phyloP scores from a whole-genome alignment of 352 stramenopile species.

The Pythium phragmiticola region DNA sequence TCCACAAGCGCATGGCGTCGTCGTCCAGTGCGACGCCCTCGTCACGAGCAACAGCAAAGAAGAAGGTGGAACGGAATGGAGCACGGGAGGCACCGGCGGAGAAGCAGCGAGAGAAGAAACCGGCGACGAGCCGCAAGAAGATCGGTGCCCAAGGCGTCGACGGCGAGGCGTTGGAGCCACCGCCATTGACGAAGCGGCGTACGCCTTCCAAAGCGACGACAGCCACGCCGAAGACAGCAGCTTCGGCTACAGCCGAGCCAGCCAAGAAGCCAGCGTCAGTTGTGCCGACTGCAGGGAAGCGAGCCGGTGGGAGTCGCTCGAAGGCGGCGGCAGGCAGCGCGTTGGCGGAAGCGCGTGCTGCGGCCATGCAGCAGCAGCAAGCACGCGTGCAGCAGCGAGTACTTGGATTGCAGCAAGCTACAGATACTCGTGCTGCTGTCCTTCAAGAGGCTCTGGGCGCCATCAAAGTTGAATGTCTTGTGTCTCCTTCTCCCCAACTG shows the following conservation, averaged over 20 bases:
- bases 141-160: not conserved
- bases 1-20: conserved; percentile 52
- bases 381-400: conserved; percentile 50
- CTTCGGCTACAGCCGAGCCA: not conserved
- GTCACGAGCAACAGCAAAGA: conserved; percentile 10
- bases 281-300: conserved; percentile 1
- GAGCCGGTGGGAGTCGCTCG: conserved; percentile 8
- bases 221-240: not conserved
- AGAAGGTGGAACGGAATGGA: not conserved
- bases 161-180: not conserved
- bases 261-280: not conserved
- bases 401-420: conserved; percentile 36
- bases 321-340: conserved; percentile 16
- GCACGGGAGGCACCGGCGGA: not conserved
- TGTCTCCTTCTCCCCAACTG: not conserved
- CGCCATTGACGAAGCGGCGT: conserved; percentile 13
- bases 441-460: not conserved
- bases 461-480: not conserved
- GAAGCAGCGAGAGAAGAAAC: conserved; percentile 1
- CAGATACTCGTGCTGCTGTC: not conserved
- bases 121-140: conserved; percentile 1
- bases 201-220: conserved; percentile 1
- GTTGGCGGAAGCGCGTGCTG: conserved; percentile 42
- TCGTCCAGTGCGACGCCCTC: conserved; percentile 14
- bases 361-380: conserved; percentile 51